Evolutionary conservation across 257 asterid species (phyloP).

Genomic region (Lantana camara): DNA sequence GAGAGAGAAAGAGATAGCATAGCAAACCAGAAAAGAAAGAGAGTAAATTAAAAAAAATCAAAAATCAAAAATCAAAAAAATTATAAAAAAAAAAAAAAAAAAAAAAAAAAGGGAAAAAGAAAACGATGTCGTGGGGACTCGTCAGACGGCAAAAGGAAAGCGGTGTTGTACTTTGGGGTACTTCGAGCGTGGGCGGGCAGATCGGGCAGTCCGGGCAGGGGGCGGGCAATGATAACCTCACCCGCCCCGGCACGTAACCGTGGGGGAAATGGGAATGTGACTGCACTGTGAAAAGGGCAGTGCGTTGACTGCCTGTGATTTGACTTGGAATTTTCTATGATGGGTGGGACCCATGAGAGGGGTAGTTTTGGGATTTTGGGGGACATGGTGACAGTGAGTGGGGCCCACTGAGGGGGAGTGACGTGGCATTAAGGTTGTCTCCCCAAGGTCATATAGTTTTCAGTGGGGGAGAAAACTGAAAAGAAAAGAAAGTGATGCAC

Average conservation of each 20-base stretch:
- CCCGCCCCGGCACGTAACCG: constrained; percentile 6
- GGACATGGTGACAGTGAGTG: neutral
- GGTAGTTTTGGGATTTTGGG: neutral
- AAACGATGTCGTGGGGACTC: constrained; percentile 30
- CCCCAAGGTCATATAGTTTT: neutral
- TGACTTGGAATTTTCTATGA: neutral
- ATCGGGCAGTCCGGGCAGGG: constrained; percentile 16
- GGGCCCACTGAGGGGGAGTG: neutral
- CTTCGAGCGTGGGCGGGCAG: constrained; percentile 17
- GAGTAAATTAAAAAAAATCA: too few species aligned
- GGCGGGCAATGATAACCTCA: constrained; percentile 18
- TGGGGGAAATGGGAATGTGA: neutral
- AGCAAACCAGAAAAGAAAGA: neutral
- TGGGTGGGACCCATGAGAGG: neutral
- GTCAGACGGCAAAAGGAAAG: constrained; percentile 27
- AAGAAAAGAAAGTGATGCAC: neutral
- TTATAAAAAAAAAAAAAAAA: too few species aligned
- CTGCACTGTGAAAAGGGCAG: neutral
- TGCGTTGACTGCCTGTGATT: neutral
- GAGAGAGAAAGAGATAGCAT: neutral
- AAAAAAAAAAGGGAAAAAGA: neutral
- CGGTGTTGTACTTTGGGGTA: constrained; percentile 14
- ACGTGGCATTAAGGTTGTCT: neutral
- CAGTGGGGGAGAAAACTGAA: neutral
- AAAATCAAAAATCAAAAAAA: too few species aligned